phyloP scores from a whole-genome alignment of 2,329 filamentous ascomycete species.

The Diaporthe capsici region DNA sequence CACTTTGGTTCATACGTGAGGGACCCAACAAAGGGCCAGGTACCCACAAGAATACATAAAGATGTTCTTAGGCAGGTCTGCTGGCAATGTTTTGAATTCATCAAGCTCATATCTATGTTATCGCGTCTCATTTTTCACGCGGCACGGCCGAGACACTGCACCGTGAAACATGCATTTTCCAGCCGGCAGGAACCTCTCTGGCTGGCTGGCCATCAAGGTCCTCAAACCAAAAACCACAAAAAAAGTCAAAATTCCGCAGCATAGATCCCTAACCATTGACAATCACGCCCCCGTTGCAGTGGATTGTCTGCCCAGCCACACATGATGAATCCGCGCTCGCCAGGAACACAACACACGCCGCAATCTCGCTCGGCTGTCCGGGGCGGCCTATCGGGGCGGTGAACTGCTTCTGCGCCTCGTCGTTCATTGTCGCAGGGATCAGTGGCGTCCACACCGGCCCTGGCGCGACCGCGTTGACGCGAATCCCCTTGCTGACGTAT shows the following conservation, averaged over 20 bases:
- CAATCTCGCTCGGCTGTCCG: slow-evolving; percentile 85
- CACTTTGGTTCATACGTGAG: background rate
- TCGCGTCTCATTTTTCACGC: slow-evolving; percentile 7
- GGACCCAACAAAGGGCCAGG: background rate
- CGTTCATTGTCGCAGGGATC: slow-evolving; percentile 80
- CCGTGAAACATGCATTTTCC: slow-evolving; percentile 19
- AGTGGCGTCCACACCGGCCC: slow-evolving; percentile 86
- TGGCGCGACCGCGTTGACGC: slow-evolving; percentile 82
- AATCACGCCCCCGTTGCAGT: slow-evolving; percentile 65
- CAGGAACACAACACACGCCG: slow-evolving; percentile 85
- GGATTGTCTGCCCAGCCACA: slow-evolving; percentile 78
- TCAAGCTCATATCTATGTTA: background rate
- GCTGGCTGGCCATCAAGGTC: slow-evolving; percentile 34
- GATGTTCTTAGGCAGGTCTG: background rate
- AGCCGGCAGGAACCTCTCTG: slow-evolving; percentile 13
- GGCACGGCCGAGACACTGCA: slow-evolving; percentile 9
- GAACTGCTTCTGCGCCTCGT: slow-evolving; percentile 80
- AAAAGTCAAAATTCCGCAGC: slow-evolving; percentile 5
- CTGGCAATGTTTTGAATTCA: background rate
- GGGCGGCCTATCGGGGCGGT: slow-evolving; percentile 82
- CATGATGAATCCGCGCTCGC: slow-evolving; percentile 81
- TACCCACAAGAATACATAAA: background rate
- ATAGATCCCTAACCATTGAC: slow-evolving; percentile 59
- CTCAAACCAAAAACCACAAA: slow-evolving; percentile 7
- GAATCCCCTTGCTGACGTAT: slow-evolving; percentile 78